Base-by-base conservation (phyloP, 768 basidiomycete genomes). In the Hypholoma fasciculare region DNA sequence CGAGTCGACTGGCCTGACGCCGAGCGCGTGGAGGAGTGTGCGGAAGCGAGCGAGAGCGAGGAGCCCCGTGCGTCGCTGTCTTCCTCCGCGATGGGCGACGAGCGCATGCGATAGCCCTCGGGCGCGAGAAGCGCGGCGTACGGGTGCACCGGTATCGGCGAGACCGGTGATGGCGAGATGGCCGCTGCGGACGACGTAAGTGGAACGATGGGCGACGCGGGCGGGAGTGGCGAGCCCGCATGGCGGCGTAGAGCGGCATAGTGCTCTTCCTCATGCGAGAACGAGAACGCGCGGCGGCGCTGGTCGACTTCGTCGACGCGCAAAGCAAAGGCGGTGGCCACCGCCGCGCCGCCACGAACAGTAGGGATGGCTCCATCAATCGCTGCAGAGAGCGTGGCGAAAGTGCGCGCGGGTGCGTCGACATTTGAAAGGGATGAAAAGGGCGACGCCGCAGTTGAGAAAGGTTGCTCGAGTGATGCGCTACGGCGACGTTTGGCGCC, bases 281-380 rank as follows among this genome's bases (percentile, higher is more conserved):
- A 54, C 14, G 52, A 44, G n/a, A 70, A 71, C 8, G 79, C 79
- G 52, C 77, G 75, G 12, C 83, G 74, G 20, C 84, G 76, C 63
- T 78, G 83, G 61, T 89, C 87, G 4, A 87, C 79, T 65, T 88
- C 88, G 59, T 89, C 88, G 0, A 88, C 86, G 4, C 69, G 82
- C 17, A 87, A 72, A 1, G 81, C 64, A 34, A 79, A 70, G 1
- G 69, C 63, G 7, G 72, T 48, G 0, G 52, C 49, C 11, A 17
- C 42, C 8, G 52, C 52, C 13, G 48, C 38, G 19, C 49, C 58
- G 13, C 57, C 52, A 23, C 52, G 54, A 3, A 34, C 49, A 20
- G 50, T 52, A 17, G 52, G 42, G 38, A 54, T 11, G 9, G 17
- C 12, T 40, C 20, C 40, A 44, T 54, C 57, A 12, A 55, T 14